Conservation (phyloP, 345 rosid genomes). For the Populus pruinosa region DNA sequence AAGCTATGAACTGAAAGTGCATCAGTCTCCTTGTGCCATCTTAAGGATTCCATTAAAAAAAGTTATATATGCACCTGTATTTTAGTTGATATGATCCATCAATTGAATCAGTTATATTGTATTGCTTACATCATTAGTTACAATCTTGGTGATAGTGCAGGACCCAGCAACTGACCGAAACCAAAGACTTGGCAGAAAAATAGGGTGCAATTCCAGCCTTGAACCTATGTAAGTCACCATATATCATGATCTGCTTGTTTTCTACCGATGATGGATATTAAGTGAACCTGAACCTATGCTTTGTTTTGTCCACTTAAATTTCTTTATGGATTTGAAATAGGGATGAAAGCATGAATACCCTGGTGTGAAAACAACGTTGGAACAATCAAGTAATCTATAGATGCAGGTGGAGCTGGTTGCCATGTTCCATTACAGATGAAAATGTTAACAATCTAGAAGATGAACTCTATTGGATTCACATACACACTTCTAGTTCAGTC, state of each 20-base stretch:
- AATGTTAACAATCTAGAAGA: too few species aligned
- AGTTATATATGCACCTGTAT: too few species aligned
- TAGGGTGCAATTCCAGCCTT: slow-evolving; percentile 20
- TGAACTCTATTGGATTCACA: background rate
- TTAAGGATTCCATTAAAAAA: too few species aligned
- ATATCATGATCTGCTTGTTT: background rate
- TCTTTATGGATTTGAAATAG: background rate
- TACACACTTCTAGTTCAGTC: too few species aligned
- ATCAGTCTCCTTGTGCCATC: too few species aligned
- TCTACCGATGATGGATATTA: background rate
- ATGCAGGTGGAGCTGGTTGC: background rate
- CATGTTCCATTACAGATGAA: background rate
- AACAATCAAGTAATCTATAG: background rate
- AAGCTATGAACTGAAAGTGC: too few species aligned
- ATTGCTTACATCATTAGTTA: background rate
- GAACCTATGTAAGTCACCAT: background rate
- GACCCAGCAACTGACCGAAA: slow-evolving; percentile 46
- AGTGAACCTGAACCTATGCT: background rate
- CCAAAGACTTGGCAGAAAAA: slow-evolving; percentile 35
- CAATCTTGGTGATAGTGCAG: slow-evolving; percentile 24
- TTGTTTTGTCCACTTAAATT: background rate
- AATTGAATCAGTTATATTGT: background rate
- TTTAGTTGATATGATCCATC: too few species aligned
- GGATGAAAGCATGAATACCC: background rate
- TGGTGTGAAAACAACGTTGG: background rate